Conservation (phyloP, 1,284 basidiomycete species). For the Fomitopsis pinicola region DNA sequence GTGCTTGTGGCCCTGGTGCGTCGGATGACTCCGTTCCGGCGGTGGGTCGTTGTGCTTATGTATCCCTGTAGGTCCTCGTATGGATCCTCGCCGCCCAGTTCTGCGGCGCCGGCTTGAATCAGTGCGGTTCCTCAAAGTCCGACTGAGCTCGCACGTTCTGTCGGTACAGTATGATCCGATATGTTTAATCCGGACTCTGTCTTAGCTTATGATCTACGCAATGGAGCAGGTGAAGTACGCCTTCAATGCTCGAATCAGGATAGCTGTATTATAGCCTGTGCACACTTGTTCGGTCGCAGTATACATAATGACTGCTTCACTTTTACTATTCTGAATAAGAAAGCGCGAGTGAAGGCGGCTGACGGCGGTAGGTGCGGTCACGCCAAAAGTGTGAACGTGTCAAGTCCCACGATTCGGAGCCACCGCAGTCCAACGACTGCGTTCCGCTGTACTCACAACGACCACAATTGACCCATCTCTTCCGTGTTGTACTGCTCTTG, state of each 20-base stretch:
- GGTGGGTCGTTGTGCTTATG: background rate
- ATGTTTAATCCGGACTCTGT: background rate
- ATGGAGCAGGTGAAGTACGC: background rate
- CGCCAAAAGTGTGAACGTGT: background rate
- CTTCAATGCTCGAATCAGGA: background rate
- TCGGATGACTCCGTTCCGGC: conserved; percentile 13
- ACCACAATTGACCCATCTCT: background rate
- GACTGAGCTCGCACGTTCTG: conserved; percentile 1
- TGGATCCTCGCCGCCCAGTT: conserved; percentile 84
- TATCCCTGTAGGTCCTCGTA: conserved; percentile 52
- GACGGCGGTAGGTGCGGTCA: background rate
- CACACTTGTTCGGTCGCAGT: background rate
- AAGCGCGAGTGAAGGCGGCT: background rate
- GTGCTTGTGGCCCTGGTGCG: conserved; percentile 75
- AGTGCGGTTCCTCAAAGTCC: conserved; percentile 36
- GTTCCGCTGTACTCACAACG: background rate
- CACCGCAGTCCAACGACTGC: background rate
- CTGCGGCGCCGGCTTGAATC: conserved; percentile 76
- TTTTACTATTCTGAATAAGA: no score
- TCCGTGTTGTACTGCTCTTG: no score
- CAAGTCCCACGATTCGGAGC: background rate
- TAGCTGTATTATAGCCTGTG: background rate
- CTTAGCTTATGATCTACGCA: background rate
- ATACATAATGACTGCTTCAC: no score
- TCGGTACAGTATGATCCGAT: background rate